Evolutionary conservation across 2,329 filamentous ascomycete genomes (phyloP), one percentile per base, ranked within the genome.

Genomic region (Helminthosporium solani): DNA sequence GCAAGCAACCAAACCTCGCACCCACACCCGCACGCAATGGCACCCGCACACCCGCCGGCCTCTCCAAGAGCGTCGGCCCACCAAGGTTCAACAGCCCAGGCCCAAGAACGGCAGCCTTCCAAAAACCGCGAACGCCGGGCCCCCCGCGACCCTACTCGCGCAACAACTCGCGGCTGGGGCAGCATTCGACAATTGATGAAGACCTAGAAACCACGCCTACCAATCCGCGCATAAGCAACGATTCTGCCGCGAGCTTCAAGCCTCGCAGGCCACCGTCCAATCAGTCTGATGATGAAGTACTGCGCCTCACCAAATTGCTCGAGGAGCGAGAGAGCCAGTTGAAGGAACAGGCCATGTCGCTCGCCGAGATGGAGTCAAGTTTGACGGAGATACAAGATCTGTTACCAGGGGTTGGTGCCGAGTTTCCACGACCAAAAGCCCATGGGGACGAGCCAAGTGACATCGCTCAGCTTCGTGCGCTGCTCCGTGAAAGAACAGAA

Each of bases 401-500:
- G 23, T 85, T 95, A 63, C 86, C 78, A 3, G 63, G 64, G 33
- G 69, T 72, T 50, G 37, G 70, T 62, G 78, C 71, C 77, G 76
- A 66, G 72, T 75, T 50, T 75, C 78, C 47, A 66, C 73, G 47
- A 67, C 72, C 56, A 63, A 63, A 53, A 55, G 72, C 60, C 68
- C 75, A 59, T 72, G 75, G 51, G 71, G 71, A 54, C 79, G 67
- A 70, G 39, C 52, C 66, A 14, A 85, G 85, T 56, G 91, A 96
- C 66, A 79, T 84, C 2, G 68, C 80, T 4, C 87, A 95, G 64
- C 77, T 99, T 46, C 84, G 91, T 43, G 82, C 86, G n/a, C 73
- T 95, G 58, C 73, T 99, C 43, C 82, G 89, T 19, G 94, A 99
- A 72, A 96, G 95, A 79, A 96, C 96, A 61, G 94, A 99, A 47